Evolutionary conservation across 345 rosid genomes (phyloP), one percentile per base, ranked within the genome.

Genomic region (Hypericum perforatum): DNA sequence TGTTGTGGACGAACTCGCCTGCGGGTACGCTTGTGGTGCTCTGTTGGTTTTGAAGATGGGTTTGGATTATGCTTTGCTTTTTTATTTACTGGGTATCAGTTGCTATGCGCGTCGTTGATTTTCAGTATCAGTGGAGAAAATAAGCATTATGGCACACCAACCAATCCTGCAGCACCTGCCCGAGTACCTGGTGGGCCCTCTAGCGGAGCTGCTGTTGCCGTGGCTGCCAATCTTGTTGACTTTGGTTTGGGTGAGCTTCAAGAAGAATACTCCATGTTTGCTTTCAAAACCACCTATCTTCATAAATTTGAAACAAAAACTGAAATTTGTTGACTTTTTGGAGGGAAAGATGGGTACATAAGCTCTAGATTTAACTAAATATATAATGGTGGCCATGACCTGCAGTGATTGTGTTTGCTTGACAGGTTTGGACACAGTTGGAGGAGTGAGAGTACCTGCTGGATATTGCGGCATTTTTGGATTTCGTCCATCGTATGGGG

Each of bases 171-270:
- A 8, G 86, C 76, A 16, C 80, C 78, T 53, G 52, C 79, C 55
- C 73, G 76, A 56, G 78, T 88, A 55, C 84, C 98, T 0, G 97
- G 98, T 65, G 98, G 98, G 57, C 76, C 95, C 41, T 83, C 74
- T 56, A 83, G 98, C 67, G 98, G 97, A 39, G 90, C 98, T 70
- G 95, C 97, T 47, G 85, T 92, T 57, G 71, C 91, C 12, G 98
- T 92, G 11, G 95, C 98, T 11, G 89, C 95, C 58, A 67, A 78
- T 14, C 75, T 90, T 62, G 91, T 80, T 51, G 97, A 88, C 58
- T 92, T 88, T 62, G 76, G 97, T 8, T 66, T 92, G 66, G 98
- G 98, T 78, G 61, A 63, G 80, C 55, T 54, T 60, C 45, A n/a
- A n/a, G n/a, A n/a, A n/a, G n/a, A n/a, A n/a, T n/a, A n/a, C n/a